Evolutionary conservation across 2,329 filamentous ascomycete genomes (phyloP).

Genomic region (Colletotrichum tanaceti): DNA sequence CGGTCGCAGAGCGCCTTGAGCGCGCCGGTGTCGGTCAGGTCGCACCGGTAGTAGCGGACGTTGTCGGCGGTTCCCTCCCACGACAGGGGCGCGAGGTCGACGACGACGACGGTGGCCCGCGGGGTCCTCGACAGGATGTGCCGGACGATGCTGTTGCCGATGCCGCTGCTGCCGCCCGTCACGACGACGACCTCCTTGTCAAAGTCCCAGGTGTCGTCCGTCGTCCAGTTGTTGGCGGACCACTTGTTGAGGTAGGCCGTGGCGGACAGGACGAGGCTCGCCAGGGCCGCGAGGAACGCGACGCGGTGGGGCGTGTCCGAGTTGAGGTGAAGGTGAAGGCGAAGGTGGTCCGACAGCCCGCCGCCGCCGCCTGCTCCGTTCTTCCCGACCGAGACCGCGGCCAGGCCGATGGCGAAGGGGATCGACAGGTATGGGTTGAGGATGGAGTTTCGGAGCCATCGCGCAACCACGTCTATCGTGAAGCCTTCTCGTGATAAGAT

Average conservation of each 20-base stretch:
- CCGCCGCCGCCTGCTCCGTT: not conserved
- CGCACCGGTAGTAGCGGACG: conserved; percentile 52
- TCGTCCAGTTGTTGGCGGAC: conserved; percentile 45
- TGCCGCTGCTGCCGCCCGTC: conserved; percentile 58
- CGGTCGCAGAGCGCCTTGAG: conserved; percentile 46
- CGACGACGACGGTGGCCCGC: conserved; percentile 47
- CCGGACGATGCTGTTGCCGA: conserved; percentile 52
- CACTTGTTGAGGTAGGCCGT: conserved; percentile 44
- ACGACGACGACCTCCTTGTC: conserved; percentile 56
- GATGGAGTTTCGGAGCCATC: conserved; percentile 40
- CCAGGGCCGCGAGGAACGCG: conserved; percentile 32
- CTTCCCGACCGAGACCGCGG: conserved; percentile 17
- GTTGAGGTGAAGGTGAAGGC: too few species aligned
- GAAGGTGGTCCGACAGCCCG: conserved; percentile 16
- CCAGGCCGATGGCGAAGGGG: conserved; percentile 39
- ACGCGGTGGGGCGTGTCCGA: conserved; percentile 14
- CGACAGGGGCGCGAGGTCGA: conserved; percentile 49
- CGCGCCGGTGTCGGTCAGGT: conserved; percentile 51
- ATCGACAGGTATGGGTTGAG: conserved; percentile 42
- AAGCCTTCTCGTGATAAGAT: conserved; percentile 43
- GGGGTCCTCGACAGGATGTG: conserved; percentile 46
- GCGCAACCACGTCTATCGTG: conserved; percentile 43
- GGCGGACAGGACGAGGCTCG: conserved; percentile 40
- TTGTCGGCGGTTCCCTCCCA: conserved; percentile 45
- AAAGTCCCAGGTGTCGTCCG: conserved; percentile 50